Evolutionary conservation across 148 eudicot species (phyloP).

Genomic region (Amaranthus cruentus): DNA sequence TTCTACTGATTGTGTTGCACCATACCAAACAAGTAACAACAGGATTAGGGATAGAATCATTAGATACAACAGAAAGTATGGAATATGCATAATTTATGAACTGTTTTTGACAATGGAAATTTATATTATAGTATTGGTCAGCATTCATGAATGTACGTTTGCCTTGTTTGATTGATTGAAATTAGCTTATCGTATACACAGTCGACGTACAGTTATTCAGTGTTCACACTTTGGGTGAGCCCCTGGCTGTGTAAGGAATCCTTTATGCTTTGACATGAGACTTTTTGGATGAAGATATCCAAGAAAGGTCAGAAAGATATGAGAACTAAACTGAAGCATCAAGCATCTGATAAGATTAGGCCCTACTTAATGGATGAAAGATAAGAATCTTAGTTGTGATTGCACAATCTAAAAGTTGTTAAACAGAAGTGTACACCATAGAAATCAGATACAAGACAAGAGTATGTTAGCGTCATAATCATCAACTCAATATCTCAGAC

Average conservation of each 20-base stretch:
- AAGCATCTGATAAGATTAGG: not conserved
- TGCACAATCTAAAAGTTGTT: not conserved
- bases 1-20: conserved; percentile 18
- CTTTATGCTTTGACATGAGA: not conserved
- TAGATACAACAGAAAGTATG: not conserved
- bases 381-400: conserved; percentile 8
- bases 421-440: not conserved
- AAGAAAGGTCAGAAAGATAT: not conserved
- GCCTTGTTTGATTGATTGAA: not conserved
- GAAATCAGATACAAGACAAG: not conserved
- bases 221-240: not conserved
- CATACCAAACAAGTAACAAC: not conserved
- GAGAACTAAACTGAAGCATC: not conserved
- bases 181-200: not conserved
- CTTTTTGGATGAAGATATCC: not conserved
- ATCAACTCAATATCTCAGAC: too few relatives aligned
- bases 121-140: not conserved
- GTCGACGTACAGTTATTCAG: not conserved
- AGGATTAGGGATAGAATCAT: not conserved
- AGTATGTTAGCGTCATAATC: too few relatives aligned
- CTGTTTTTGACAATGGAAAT: not conserved
- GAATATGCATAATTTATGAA: not conserved
- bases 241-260: too few relatives aligned
- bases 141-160: too few relatives aligned
- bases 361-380: not conserved